Base-by-base conservation (phyloP, 2,329 filamentous ascomycete species). In the Sarocladiaceae sp. region DNA sequence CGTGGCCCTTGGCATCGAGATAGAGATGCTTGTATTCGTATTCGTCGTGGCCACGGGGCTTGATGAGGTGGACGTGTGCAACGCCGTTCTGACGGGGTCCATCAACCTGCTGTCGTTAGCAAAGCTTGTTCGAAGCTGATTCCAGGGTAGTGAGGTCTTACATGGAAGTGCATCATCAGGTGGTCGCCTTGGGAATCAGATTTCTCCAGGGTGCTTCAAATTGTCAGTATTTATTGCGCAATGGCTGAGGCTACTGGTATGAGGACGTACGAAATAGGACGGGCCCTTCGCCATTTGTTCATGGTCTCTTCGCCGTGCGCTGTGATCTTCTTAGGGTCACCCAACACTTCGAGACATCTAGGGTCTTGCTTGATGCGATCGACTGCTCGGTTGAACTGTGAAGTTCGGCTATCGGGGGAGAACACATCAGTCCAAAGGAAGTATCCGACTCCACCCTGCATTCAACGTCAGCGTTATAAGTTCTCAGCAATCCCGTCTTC, bases 301-400 rank as follows among this genome's bases (percentile, higher is more conserved):
- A 76, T 79, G 2, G 88, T 92, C 54, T 85, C 80, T 59, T 96
- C 90, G 35, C 93, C 93, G 66, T 87, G 88, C 0, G 91, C 90
- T 20, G 76, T 78, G 53, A 97, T 93, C 64, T 91, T 80, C 55
- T 84, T 84, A 35, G 78, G 71, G 15, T 90, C 84, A 13, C 39
- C 36, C 1, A 97, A 79, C 6, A 96, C 66, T 53, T 86, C 82
- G 25, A 84, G 74, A 64, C 89, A 95, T 53, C 82, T 76, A 1
- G 79, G 67, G 63, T 95, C 87, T 50, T 79, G 77, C 65, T 86
- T 89, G 65, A 97, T 84, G 55, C 84, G 83, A 62, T 88, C 82
- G 46, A 95, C 87, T 1, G 90, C 89, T 57, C 88, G 86, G 71
- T 95, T 96, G 77, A 96, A 97, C 65, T 94, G 84, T 53, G 84